Base-by-base conservation (phyloP, 148 eudicot species). In the Diospyros lotus region DNA sequence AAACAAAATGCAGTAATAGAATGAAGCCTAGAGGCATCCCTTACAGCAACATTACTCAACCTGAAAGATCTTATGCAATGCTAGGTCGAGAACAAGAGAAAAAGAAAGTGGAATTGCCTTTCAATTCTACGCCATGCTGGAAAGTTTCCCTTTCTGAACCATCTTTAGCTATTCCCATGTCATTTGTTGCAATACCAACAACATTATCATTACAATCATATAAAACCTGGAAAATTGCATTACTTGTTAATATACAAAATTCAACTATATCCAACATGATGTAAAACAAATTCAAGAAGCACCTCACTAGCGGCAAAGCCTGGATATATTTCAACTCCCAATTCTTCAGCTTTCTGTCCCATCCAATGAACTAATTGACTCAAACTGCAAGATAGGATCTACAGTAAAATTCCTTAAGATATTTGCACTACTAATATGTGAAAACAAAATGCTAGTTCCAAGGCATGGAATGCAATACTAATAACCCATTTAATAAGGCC, bases 271-370 rank as follows among this genome's bases (percentile, higher is more conserved):
- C 9, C 52, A 3, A 43, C 12, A 4, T 42, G 55, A 42, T 9
- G 75, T 40, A 56, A 76, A 74, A 50, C 59, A 58, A 46, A 82
- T 69, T 15, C 46, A 45, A 50, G 28, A 48, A 80, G 53, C 85
- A 94, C 98, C 98, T 94, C 98, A 82, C 90, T 90, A 74, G 98
- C 98, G 81, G 98, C 96, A 89, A 94, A 94, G 60, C 98, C 96
- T 64, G 97, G 98, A 86, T 92, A 94, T 82, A 94, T 84, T 82
- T 94, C 98, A 80, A 92, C 92, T 61, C 98, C 98, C 85, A 94
- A 73, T 86, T 94, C 97, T 87, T 92, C 98, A 75, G 98, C 98
- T 86, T 90, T 94, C 74, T 42, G 60, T 54, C 92, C 98, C 88
- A 94, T 68, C 98, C 98, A 92, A 58, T 93, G 84, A 64, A 92